Conservation (phyloP, 768 basidiomycete genomes). For the Tulasnella sp. region DNA sequence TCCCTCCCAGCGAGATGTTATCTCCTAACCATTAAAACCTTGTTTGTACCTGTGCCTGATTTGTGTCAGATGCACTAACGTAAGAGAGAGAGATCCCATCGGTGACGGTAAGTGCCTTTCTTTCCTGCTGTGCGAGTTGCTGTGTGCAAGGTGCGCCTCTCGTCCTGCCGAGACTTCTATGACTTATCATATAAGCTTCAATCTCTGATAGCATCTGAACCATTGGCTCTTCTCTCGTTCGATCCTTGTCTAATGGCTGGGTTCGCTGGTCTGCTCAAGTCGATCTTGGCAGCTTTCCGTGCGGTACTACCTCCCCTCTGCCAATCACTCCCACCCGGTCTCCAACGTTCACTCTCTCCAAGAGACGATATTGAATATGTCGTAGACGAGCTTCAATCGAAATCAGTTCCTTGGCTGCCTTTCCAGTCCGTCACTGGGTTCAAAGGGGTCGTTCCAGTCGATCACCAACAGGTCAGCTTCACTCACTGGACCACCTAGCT, state of each 20-base stretch:
- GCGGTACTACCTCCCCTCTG: background rate
- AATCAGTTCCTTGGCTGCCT: background rate
- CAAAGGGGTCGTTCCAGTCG: slow-evolving; percentile 6
- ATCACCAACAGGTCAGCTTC: background rate
- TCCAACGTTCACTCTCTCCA: background rate
- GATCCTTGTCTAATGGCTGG: background rate
- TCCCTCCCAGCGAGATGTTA: background rate
- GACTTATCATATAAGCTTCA: background rate
- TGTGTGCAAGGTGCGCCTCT: background rate
- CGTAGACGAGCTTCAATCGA: background rate
- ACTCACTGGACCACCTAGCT: background rate
- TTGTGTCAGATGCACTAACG: background rate
- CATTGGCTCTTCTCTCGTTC: background rate
- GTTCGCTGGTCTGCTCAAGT: slow-evolving; percentile 4
- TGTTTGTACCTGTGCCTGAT: background rate
- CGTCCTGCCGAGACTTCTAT: background rate
- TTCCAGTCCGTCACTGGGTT: background rate
- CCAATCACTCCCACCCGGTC: background rate
- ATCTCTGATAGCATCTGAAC: background rate
- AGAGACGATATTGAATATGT: background rate
- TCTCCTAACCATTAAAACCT: background rate
- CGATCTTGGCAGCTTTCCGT: background rate
- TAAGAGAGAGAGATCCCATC: background rate
- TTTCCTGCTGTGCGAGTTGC: background rate
- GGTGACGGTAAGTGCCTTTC: background rate